phyloP scores from a whole-genome alignment of 1,284 basidiomycete species.

The Ceratobasidium sp. region DNA sequence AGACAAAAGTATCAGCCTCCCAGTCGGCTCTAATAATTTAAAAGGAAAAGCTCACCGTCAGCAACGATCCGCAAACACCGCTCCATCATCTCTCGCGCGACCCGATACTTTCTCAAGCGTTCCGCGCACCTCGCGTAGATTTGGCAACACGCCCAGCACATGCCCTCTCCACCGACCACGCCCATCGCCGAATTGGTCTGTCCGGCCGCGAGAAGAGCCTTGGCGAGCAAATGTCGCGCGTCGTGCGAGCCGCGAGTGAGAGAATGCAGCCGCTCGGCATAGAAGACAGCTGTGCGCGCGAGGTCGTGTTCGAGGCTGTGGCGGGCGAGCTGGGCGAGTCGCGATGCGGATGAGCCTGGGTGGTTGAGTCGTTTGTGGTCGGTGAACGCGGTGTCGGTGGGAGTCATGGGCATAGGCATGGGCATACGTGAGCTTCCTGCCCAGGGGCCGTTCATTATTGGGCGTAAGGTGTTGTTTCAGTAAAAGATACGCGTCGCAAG shows the following conservation, averaged over 20 bases:
- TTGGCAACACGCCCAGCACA: slow-evolving; percentile 77
- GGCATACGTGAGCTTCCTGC: slow-evolving; percentile 10
- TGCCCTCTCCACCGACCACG: slow-evolving; percentile 64
- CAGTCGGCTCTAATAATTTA: not conserved
- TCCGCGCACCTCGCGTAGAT: slow-evolving; percentile 81
- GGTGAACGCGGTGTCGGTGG: not conserved
- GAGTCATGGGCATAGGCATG: slow-evolving; percentile 6
- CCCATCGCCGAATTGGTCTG: slow-evolving; percentile 80
- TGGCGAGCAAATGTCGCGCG: slow-evolving; percentile 83
- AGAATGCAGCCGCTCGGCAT: slow-evolving; percentile 65
- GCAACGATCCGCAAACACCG: slow-evolving; percentile 32
- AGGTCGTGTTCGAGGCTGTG: slow-evolving; percentile 73
- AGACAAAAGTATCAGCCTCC: slow-evolving; percentile 30
- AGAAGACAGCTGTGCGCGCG: slow-evolving; percentile 76
- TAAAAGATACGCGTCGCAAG: not conserved
- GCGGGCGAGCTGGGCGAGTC: slow-evolving; percentile 23
- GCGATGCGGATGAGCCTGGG: slow-evolving; percentile 7
- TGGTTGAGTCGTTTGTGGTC: slow-evolving; percentile 8
- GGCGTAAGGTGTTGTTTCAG: not conserved
- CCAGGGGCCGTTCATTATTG: slow-evolving; percentile 26
- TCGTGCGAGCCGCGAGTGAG: slow-evolving; percentile 60
- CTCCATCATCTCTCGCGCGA: slow-evolving; percentile 62
- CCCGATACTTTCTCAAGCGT: slow-evolving; percentile 70
- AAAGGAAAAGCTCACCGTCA: slow-evolving; percentile 11
- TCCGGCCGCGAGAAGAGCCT: slow-evolving; percentile 72